phyloP scores from a whole-genome alignment of 2,329 filamentous ascomycete species.

The Penicillium sp. region DNA sequence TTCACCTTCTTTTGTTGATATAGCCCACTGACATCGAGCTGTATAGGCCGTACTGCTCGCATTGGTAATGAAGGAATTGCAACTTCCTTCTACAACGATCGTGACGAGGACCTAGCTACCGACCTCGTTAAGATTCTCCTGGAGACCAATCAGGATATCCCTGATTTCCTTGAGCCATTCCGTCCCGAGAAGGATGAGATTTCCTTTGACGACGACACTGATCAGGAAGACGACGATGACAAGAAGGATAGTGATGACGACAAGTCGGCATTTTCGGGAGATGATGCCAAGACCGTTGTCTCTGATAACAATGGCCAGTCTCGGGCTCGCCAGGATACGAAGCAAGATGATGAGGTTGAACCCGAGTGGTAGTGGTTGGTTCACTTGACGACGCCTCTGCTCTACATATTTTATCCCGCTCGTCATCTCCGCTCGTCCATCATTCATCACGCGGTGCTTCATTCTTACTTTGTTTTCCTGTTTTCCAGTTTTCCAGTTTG shows the following conservation, averaged over 20 bases:
- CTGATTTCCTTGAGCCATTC: slow-evolving; percentile 73
- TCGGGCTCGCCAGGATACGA: no score
- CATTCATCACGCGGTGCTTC: no score
- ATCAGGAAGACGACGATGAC: slow-evolving; percentile 36
- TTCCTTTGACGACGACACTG: slow-evolving; percentile 56
- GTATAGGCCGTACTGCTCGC: slow-evolving; percentile 79
- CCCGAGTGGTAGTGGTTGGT: no score
- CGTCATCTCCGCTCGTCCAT: no score
- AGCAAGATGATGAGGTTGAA: not conserved
- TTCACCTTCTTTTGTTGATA: not conserved
- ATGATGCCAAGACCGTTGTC: no score
- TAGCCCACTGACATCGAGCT: not conserved
- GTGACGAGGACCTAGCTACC: slow-evolving; percentile 69
- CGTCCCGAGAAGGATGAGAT: slow-evolving; percentile 44
- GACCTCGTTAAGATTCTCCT: slow-evolving; percentile 78
- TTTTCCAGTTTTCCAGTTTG: no score
- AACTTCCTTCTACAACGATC: slow-evolving; percentile 82
- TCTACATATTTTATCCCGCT: no score
- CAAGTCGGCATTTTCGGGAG: not conserved
- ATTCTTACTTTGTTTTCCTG: no score
- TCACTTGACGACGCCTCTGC: no score
- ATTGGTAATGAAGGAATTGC: slow-evolving; percentile 86
- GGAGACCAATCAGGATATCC: slow-evolving; percentile 75
- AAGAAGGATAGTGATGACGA: slow-evolving; percentile 10
- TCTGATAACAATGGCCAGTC: no score